Evolutionary conservation across 2,329 filamentous ascomycete species (phyloP).

Genomic region (Macrophomina tecta): DNA sequence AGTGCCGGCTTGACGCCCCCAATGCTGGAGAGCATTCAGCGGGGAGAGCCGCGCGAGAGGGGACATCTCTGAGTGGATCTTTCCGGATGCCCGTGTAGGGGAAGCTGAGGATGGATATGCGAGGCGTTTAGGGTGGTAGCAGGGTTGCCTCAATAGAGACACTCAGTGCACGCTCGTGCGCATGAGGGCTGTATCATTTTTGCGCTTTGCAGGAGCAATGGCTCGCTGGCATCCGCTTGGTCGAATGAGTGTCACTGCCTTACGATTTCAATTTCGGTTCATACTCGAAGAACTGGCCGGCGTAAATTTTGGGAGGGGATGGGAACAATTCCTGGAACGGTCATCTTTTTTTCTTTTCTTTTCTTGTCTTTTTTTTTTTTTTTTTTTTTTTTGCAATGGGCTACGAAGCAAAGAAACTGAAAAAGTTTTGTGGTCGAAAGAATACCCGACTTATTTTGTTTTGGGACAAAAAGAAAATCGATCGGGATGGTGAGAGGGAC

Average conservation of each 20-base stretch:
- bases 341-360: neutral
- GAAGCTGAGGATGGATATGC: no score
- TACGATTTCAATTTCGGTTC: no score
- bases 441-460: neutral
- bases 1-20: conserved; percentile 46
- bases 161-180: no score
- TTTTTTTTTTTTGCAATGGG: neutral
- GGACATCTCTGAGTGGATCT: neutral
- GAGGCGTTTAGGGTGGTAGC: no score
- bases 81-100: no score
- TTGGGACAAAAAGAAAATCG: neutral
- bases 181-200: no score
- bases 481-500: neutral
- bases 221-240: no score
- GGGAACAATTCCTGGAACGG: no score
- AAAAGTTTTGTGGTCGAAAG: neutral
- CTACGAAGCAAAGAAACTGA: neutral
- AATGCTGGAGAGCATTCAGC: neutral
- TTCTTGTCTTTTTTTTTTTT: neutral
- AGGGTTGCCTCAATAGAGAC: no score
- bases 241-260: no score
- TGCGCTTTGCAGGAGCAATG: no score
- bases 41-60: conserved; percentile 7
- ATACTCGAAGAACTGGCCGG: neutral
- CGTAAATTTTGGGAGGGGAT: neutral